A percentile compares a stretch with the other conserved stretches of the same genome.
Evolutionary conservation across 176 grass and related monocot species (phyloP).

Genomic region (Microstegium vimineum): DNA sequence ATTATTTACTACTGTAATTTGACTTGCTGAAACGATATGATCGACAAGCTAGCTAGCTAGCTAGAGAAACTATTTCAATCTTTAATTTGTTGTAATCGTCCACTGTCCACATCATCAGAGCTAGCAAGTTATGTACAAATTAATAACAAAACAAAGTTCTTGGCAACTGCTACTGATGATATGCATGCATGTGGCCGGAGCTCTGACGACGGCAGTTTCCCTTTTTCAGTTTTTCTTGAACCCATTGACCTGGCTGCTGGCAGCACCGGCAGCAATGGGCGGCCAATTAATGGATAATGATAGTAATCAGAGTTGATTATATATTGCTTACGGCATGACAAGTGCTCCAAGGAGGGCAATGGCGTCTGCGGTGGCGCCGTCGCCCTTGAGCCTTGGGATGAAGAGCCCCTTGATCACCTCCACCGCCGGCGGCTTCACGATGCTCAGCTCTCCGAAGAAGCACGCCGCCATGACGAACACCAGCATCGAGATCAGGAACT

Average conservation of each 20-base stretch:
- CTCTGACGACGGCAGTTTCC: neutral
- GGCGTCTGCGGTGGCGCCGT: constrained; percentile 59
- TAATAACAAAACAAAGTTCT: neutral
- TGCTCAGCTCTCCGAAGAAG: constrained; percentile 73
- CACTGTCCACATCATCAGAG: neutral
- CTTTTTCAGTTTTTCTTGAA: no score
- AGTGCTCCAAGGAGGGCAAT: constrained; percentile 86
- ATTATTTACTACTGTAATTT: neutral
- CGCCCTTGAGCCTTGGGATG: constrained; percentile 56
- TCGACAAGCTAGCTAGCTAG: no score
- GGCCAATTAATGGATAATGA: neutral
- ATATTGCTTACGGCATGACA: constrained; percentile 77
- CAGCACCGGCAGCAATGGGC: neutral
- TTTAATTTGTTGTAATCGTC: neutral
- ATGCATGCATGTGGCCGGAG: neutral
- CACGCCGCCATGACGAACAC: constrained; percentile 80
- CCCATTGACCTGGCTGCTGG: neutral
- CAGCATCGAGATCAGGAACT: constrained; percentile 50
- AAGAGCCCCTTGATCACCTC: constrained; percentile 78
- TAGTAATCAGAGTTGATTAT: neutral
- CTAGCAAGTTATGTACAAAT: neutral
- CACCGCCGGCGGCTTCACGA: constrained; percentile 66
- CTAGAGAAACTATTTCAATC: neutral
- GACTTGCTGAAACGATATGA: neutral
- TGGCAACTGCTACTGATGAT: neutral